A percentile compares a stretch with the other conserved stretches of the same genome.
phyloP scores from a whole-genome alignment of 1,139 yeast genomes.

The Yamadazyma spencermartinsiae region DNA sequence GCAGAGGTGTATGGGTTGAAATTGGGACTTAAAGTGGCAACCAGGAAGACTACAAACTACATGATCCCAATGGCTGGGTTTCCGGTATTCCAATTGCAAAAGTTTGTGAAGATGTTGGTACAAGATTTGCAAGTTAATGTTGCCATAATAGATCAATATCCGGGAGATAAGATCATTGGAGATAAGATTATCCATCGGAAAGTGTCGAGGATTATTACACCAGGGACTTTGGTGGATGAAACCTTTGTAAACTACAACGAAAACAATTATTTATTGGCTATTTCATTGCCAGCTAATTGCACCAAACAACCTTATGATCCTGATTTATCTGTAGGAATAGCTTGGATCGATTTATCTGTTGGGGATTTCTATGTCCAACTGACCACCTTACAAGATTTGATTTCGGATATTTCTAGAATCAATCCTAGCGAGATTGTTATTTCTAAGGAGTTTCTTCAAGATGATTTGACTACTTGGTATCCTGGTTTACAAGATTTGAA shows the following conservation, averaged over 20 bases:
- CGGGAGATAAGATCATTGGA: slow-evolving; percentile 21
- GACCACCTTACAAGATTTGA: slow-evolving; percentile 53
- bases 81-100: slow-evolving; percentile 69
- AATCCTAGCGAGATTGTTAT: slow-evolving; percentile 67
- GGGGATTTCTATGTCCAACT: slow-evolving; percentile 75
- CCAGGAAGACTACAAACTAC: slow-evolving; percentile 41
- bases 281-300: slow-evolving; percentile 56
- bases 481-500: slow-evolving; percentile 61
- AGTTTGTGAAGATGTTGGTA: slow-evolving; percentile 73
- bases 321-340: slow-evolving; percentile 60
- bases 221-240: slow-evolving; percentile 92
- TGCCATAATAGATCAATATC: slow-evolving; percentile 75
- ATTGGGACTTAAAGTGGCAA: slow-evolving; percentile 57
- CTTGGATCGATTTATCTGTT: slow-evolving; percentile 88
- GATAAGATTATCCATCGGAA: slow-evolving; percentile 57
- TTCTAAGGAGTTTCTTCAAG: slow-evolving; percentile 34
- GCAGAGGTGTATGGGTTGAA: slow-evolving; percentile 73
- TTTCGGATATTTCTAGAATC: slow-evolving; percentile 63
- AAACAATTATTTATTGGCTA: slow-evolving; percentile 69
- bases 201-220: slow-evolving; percentile 79
- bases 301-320: slow-evolving; percentile 45
- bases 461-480: slow-evolving; percentile 52
- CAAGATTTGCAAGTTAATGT: slow-evolving; percentile 69
- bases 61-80: slow-evolving; percentile 89
- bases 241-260: slow-evolving; percentile 71